phyloP scores from a whole-genome alignment of 768 basidiomycete species.

The Nidula microcarpa region DNA sequence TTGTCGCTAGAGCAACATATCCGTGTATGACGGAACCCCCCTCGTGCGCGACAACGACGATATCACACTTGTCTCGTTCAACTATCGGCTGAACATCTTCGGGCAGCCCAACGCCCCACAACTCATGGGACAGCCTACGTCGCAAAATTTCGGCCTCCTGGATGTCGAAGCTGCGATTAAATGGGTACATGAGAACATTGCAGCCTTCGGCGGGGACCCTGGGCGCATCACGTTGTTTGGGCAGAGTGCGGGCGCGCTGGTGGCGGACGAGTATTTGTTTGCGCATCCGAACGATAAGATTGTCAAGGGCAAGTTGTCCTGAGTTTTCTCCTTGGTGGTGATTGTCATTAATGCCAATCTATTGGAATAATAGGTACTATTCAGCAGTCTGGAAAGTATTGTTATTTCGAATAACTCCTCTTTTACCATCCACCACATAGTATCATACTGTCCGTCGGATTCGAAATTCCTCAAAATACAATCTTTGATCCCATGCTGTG shows the following conservation, averaged over 20 bases:
- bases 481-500: slow-evolving; percentile 18
- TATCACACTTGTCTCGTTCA: slow-evolving; percentile 30
- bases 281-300: slow-evolving; percentile 27
- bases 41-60: slow-evolving; percentile 28
- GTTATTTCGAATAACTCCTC: too few species aligned
- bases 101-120: slow-evolving; percentile 23
- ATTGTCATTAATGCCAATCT: not conserved
- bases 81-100: slow-evolving; percentile 27
- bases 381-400: slow-evolving; percentile 30
- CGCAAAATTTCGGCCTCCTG: slow-evolving; percentile 35
- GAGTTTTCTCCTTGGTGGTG: not conserved
- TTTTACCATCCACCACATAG: too few species aligned
- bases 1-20: slow-evolving; percentile 18
- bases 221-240: slow-evolving; percentile 31
- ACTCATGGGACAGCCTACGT: slow-evolving; percentile 11
- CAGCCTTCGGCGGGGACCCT: slow-evolving; percentile 37
- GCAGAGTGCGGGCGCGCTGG: slow-evolving; percentile 30
- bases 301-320: slow-evolving; percentile 12
- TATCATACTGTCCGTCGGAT: too few species aligned
- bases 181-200: slow-evolving; percentile 46
- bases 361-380: slow-evolving; percentile 20
- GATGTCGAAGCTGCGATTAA: slow-evolving; percentile 35
- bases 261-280: slow-evolving; percentile 29
- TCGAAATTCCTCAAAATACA: not conserved
- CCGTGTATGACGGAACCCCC: slow-evolving; percentile 21